A percentile compares a stretch with the other conserved stretches of the same genome.
Conservation (phyloP, 1,284 basidiomycete genomes). For the Ganoderma lingzhi region DNA sequence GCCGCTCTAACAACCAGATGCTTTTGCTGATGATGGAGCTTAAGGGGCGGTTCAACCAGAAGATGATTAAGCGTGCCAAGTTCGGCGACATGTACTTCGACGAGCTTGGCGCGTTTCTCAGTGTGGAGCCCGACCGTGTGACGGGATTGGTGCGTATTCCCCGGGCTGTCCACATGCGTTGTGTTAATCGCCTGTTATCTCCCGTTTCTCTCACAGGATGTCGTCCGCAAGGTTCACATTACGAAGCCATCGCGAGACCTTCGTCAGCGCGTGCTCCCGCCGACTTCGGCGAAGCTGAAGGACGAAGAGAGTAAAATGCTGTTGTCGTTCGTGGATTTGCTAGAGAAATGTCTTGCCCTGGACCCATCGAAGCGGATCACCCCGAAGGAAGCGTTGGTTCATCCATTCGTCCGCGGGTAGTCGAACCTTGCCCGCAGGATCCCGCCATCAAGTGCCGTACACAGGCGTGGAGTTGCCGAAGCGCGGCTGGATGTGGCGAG, state of each 20-base stretch:
- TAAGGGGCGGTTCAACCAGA: slow-evolving; percentile 92
- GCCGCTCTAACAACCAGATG: slow-evolving; percentile 98
- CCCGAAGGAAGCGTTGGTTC: slow-evolving; percentile 87
- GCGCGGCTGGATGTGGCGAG: background rate
- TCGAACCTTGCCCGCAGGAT: background rate
- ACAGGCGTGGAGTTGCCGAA: background rate
- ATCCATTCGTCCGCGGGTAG: slow-evolving; percentile 85
- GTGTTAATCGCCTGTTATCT: slow-evolving; percentile 20
- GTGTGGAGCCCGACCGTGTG: slow-evolving; percentile 84
- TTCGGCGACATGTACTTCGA: slow-evolving; percentile 96
- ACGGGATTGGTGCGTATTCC: slow-evolving; percentile 76
- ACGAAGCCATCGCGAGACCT: slow-evolving; percentile 88
- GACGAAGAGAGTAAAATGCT: slow-evolving; percentile 90
- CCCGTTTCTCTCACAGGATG: slow-evolving; percentile 60
- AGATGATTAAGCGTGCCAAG: slow-evolving; percentile 94
- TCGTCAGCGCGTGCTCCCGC: slow-evolving; percentile 83
- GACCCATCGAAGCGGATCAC: slow-evolving; percentile 89
- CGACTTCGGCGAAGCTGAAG: slow-evolving; percentile 78
- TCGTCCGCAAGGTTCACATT: slow-evolving; percentile 83
- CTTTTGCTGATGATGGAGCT: slow-evolving; percentile 96
- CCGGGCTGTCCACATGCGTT: too few species aligned
- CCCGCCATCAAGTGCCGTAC: background rate
- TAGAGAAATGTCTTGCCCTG: slow-evolving; percentile 93
- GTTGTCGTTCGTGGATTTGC: slow-evolving; percentile 87
- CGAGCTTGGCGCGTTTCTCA: slow-evolving; percentile 85